These are phyloP conservation scores for Globisporangium nagaii DNA, from an alignment of 352 stramenopile genomes.

Conservation along the genomic window DNA sequence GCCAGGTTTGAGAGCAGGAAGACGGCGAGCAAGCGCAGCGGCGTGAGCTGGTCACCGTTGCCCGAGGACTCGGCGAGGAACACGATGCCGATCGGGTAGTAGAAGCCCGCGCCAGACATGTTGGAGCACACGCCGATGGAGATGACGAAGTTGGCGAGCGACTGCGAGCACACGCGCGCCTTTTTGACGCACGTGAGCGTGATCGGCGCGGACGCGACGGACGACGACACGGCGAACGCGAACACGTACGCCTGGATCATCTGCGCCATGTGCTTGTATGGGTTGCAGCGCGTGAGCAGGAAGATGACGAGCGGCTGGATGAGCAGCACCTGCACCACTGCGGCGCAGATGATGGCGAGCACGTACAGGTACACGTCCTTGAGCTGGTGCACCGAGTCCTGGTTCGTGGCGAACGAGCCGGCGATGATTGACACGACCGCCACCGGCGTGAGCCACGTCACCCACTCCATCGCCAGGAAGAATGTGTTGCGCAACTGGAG, in stretches of 20 bases:
- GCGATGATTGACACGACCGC: slow-evolving; percentile 64
- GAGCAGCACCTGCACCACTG: slow-evolving; percentile 41
- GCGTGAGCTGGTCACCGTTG: slow-evolving; percentile 43
- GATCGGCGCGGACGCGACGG: slow-evolving; percentile 56
- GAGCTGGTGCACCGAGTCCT: slow-evolving; percentile 29
- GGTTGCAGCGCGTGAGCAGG: slow-evolving; percentile 53
- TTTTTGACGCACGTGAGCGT: slow-evolving; percentile 61
- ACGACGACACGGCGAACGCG: slow-evolving; percentile 60
- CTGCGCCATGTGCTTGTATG: slow-evolving; percentile 58
- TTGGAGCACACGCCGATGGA: slow-evolving; percentile 64
- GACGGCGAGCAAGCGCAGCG: slow-evolving; percentile 35
- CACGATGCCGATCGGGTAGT: slow-evolving; percentile 55
- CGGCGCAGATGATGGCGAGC: slow-evolving; percentile 28
- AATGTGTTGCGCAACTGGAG: slow-evolving; percentile 70
- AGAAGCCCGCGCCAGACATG: slow-evolving; percentile 48
- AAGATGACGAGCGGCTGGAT: slow-evolving; percentile 64
- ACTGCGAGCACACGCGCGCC: slow-evolving; percentile 56
- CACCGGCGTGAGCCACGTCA: slow-evolving; percentile 58
- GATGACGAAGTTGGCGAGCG: slow-evolving; percentile 70
- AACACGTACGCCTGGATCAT: slow-evolving; percentile 68
- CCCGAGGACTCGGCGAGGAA: slow-evolving; percentile 61
- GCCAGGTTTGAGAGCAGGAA: slow-evolving; percentile 54
- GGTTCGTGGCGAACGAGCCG: slow-evolving; percentile 52
- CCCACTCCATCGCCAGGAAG: slow-evolving; percentile 64
- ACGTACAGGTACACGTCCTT: slow-evolving; percentile 51